These are phyloP conservation scores for Tolypocladium capitatum DNA, from an alignment of 2,329 filamentous ascomycete genomes.

Conservation along the genomic window DNA sequence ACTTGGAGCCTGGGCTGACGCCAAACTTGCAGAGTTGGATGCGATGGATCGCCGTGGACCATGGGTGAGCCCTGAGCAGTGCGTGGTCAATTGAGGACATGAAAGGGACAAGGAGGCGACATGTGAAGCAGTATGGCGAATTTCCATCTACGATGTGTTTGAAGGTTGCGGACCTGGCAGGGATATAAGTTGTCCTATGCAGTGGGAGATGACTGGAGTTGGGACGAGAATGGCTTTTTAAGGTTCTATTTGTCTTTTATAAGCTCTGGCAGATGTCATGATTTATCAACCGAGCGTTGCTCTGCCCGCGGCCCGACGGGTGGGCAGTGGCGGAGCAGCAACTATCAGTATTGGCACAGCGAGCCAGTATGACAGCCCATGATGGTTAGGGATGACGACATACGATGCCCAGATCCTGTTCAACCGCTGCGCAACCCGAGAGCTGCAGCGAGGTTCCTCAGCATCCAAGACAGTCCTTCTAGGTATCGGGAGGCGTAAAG, in stretches of 20 bases:
- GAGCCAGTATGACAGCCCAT: neutral
- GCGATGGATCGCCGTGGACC: neutral
- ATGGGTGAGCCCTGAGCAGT: neutral
- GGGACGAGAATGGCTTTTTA: neutral
- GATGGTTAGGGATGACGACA: neutral
- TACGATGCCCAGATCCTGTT: no score
- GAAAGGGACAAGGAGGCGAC: neutral
- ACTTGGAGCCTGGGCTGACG: neutral
- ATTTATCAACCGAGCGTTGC: neutral
- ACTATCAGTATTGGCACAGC: neutral
- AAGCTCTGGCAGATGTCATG: neutral
- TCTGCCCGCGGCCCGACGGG: neutral
- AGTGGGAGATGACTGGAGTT: neutral
- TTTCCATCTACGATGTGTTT: neutral
- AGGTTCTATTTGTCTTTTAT: neutral
- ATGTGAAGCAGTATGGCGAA: neutral
- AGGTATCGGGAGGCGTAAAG: no score
- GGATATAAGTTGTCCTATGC: neutral
- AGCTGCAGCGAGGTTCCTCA: rapidly evolving
- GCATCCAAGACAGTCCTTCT: neutral
- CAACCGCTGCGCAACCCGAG: no score
- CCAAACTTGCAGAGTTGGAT: neutral
- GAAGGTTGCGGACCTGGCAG: neutral
- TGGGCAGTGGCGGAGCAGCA: neutral
- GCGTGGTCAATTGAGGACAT: neutral